These are phyloP conservation scores for Populus tomentosa DNA, from an alignment of 441 rosid species.

Conservation along the genomic window DNA sequence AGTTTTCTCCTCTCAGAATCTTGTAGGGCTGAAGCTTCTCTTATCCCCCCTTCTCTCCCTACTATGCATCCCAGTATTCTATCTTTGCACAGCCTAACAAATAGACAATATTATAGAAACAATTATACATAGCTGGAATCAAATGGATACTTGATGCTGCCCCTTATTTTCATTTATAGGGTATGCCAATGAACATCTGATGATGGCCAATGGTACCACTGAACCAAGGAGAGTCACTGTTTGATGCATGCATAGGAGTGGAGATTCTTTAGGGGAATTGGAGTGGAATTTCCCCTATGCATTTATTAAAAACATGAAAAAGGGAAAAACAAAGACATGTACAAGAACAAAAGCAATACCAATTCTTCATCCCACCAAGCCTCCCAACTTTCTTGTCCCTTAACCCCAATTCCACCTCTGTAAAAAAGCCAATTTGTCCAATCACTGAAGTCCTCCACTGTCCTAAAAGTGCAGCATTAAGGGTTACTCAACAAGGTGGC, in stretches of 20 bases:
- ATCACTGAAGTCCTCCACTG: slow-evolving; percentile 96
- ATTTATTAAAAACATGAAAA: neutral
- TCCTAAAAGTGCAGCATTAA: slow-evolving; percentile 45
- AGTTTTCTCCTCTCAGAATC: neutral
- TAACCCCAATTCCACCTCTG: slow-evolving; percentile 99
- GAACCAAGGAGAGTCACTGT: no score
- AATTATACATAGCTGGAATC: no score
- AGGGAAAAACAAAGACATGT: neutral
- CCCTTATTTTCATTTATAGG: no score
- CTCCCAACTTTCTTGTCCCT: slow-evolving; percentile 99
- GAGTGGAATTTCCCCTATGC: neutral
- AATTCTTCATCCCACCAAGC: slow-evolving; percentile 99
- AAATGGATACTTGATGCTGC: no score
- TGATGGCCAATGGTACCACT: no score
- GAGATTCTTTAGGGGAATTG: no score
- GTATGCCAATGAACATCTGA: no score
- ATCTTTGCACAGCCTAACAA: neutral
- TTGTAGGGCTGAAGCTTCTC: neutral
- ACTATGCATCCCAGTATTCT: neutral
- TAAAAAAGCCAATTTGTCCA: slow-evolving; percentile 99
- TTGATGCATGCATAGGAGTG: no score
- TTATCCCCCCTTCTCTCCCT: neutral
- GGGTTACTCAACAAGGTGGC: slow-evolving; percentile 4
- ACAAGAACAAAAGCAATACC: slow-evolving; percentile 43
- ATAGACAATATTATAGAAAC: neutral